Conservation (phyloP, 768 basidiomycete species). For the Dacryopinax spathularia region DNA sequence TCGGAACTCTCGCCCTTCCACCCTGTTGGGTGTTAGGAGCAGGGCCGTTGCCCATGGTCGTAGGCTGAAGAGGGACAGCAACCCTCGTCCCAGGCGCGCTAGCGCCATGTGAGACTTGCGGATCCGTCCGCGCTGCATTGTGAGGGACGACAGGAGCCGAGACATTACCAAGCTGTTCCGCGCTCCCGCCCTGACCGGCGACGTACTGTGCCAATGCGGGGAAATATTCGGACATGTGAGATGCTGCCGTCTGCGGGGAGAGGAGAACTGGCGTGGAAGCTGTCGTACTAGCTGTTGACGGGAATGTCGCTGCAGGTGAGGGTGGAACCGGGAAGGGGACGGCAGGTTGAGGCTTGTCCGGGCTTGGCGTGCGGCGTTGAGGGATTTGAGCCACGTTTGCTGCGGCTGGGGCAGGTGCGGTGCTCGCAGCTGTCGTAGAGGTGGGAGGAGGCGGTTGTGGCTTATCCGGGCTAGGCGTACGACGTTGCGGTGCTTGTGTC, state of each 20-base stretch:
- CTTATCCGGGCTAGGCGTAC: background rate
- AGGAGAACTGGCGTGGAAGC: background rate
- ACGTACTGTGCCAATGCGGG: background rate
- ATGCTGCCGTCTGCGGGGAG: background rate
- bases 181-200: background rate
- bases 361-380: background rate
- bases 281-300: background rate
- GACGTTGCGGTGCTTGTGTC: background rate
- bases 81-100: background rate
- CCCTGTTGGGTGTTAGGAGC: too few species aligned
- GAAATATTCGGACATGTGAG: slow-evolving; percentile 1
- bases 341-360: background rate
- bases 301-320: background rate
- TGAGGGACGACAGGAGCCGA: too few species aligned
- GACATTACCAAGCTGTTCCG: background rate
- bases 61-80: background rate
- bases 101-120: background rate
- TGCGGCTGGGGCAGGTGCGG: too few species aligned
- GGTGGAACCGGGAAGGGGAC: background rate
- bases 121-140: background rate
- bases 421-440: too few species aligned
- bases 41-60: background rate
- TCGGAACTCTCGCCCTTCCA: background rate
- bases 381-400: too few species aligned
- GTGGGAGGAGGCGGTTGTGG: background rate